Percentiles rank a stretch among this genome's conserved stretches.
phyloP scores from a whole-genome alignment of 257 asterid species.

The Jasminum sambac region DNA sequence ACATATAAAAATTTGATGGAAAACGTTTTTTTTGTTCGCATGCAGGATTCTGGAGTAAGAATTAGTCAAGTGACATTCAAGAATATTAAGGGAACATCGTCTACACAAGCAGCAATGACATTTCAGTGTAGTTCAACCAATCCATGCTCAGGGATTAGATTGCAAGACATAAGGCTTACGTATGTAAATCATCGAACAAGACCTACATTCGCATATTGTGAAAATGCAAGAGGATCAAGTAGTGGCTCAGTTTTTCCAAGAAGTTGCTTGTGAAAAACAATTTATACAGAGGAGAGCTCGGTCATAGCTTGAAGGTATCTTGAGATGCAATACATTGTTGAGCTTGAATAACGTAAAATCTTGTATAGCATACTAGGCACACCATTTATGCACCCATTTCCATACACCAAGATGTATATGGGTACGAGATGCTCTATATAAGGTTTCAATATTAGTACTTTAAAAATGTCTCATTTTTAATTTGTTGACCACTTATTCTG shows the following conservation, averaged over 20 bases:
- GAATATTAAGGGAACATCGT: conserved; percentile 67
- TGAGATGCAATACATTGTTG: no score
- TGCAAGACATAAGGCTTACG: conserved; percentile 55
- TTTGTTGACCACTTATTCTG: background rate
- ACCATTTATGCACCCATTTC: background rate
- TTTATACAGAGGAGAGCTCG: background rate
- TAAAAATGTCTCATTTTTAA: background rate
- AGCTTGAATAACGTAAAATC: background rate
- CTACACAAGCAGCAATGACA: conserved; percentile 66
- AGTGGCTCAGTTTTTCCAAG: conserved; percentile 53
- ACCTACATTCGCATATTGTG: conserved; percentile 52
- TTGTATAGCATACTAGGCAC: background rate
- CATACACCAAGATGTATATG: background rate
- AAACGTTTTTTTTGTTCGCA: background rate
- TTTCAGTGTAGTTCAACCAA: conserved; percentile 57
- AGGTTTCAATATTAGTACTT: background rate
- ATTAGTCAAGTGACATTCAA: conserved; percentile 55
- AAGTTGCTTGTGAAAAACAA: conserved; percentile 43
- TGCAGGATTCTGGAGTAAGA: conserved; percentile 65
- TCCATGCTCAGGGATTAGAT: conserved; percentile 58
- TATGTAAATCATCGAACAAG: conserved; percentile 32
- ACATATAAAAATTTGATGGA: background rate
- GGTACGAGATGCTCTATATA: background rate
- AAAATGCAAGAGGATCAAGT: conserved; percentile 49
- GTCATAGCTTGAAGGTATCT: no score